A percentile compares a stretch with the other conserved stretches of the same genome.
Conservation (phyloP, 805 yeast species). For the Pichia nanzhaoensis region DNA sequence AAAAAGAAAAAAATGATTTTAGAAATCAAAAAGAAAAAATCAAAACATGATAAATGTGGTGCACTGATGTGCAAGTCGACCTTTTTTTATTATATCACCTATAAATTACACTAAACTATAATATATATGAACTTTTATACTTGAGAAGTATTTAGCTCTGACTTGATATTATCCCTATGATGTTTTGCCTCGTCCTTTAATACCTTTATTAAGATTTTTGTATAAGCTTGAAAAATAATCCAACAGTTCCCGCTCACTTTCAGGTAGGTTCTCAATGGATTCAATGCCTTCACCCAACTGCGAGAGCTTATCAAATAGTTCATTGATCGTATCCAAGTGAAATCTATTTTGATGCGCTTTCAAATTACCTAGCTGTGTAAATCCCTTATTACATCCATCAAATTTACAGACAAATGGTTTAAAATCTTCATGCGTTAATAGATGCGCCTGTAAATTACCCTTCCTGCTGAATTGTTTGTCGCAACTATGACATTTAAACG, state of each 20-base stretch:
- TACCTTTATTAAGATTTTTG: constrained; percentile 85
- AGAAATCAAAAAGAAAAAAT: no score
- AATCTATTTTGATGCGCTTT: constrained; percentile 92
- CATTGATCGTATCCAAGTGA: constrained; percentile 65
- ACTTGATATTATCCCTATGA: not conserved
- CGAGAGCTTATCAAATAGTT: constrained; percentile 61
- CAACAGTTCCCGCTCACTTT: constrained; percentile 60
- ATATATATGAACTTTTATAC: no score
- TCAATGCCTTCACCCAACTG: constrained; percentile 44
- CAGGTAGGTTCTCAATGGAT: constrained; percentile 41
- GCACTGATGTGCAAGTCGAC: no score
- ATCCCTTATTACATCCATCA: constrained; percentile 75
- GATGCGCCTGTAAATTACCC: constrained; percentile 88
- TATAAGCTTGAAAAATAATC: constrained; percentile 76
- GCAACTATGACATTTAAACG: constrained; percentile 75
- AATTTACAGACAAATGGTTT: constrained; percentile 76
- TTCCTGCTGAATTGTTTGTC: constrained; percentile 75
- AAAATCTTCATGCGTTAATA: constrained; percentile 69
- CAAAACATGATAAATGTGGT: no score
- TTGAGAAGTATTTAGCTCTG: no score
- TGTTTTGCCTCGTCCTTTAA: constrained; percentile 77
- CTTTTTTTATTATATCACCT: no score
- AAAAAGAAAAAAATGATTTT: no score
- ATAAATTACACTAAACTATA: no score
- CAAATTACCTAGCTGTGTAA: constrained; percentile 88